phyloP scores from a whole-genome alignment of 441 rosid genomes.

The Populus hybrid region DNA sequence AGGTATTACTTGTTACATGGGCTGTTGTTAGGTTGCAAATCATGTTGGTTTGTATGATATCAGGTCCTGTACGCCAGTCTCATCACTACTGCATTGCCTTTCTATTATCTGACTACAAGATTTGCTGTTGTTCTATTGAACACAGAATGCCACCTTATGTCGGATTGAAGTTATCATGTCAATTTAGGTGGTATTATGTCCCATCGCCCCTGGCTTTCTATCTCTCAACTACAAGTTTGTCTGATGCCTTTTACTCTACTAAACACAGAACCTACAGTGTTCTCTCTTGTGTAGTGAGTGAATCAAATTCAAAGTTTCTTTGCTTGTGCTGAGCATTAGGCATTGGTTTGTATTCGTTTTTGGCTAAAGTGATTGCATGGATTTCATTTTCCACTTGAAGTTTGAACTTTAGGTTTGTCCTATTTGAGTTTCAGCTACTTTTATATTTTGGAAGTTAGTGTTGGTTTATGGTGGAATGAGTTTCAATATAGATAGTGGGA shows the following conservation, averaged over 20 bases:
- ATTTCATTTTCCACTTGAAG: slow-evolving; percentile 5
- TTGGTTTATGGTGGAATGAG: background rate
- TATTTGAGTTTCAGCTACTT: background rate
- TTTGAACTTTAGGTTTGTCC: background rate
- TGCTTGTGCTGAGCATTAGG: background rate
- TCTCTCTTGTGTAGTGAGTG: background rate
- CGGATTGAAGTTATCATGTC: background rate
- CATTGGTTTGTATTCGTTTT: background rate
- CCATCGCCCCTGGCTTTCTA: background rate
- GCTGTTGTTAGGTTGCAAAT: background rate
- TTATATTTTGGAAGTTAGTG: background rate
- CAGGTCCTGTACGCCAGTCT: background rate
- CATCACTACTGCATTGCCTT: background rate
- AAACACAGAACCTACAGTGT: background rate
- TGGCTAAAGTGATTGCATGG: background rate
- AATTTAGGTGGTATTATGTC: background rate
- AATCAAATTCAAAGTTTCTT: background rate
- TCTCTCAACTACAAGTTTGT: background rate
- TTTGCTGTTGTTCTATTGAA: background rate
- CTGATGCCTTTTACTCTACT: background rate
- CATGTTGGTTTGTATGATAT: slow-evolving; percentile 1
- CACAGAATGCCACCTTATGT: background rate
- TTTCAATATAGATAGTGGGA: background rate
- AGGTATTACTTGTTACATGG: slow-evolving; percentile 39
- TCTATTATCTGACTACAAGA: background rate